Evolutionary conservation across 1,284 basidiomycete species (phyloP), one percentile per base, ranked within the genome.

Genomic region (Ceratobasidium theobromae): DNA sequence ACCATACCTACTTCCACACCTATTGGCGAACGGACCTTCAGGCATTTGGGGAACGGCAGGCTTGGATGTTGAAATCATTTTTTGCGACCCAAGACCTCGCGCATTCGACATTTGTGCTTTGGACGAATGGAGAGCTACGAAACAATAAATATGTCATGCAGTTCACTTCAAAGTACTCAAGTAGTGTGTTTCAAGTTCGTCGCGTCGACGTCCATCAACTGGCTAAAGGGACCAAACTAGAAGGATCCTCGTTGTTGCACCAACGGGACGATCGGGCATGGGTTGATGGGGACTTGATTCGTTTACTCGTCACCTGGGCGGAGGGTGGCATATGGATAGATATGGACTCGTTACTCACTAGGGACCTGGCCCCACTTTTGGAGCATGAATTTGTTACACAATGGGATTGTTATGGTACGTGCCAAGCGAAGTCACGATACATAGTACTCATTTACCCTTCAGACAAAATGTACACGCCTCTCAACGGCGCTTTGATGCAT

Each of bases 301-400:
- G 95, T 53, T 75, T 98, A 66, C 79, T 98, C 41, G 84, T 94
- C 43, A 77, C 96, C n/a, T 96, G 93, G 91, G 85, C 85, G 69
- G 86, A 85, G 72, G 94, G 94, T 4, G 95, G 95, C 1, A 83
- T 94, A 33, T 98, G 95, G 95, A 82, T 96, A 68, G 94, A 98
- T 75, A 96, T 97, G 92, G 95, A 97, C 76, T 89, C 89, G 71
- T 81, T 98, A 66, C 76, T 96, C 69, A 94, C 92, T 46, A 79
- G 94, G 57, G 89, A 93, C 76, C 78, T 97, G 23, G 80, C 86
- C 3, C 91, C 93, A 3, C 78, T 97, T 65, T 78, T 89, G 5
- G 94, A 96, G 75, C 89, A 91, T 73, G 95, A 98, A 76, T 98
- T 94, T 75, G 90, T 97, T 11, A 93, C 89, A 0, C 93, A 96